A percentile compares a stretch with the other conserved stretches of the same genome.
Conservation (phyloP, 306 rosid species). For the Castanopsis chinensis region DNA sequence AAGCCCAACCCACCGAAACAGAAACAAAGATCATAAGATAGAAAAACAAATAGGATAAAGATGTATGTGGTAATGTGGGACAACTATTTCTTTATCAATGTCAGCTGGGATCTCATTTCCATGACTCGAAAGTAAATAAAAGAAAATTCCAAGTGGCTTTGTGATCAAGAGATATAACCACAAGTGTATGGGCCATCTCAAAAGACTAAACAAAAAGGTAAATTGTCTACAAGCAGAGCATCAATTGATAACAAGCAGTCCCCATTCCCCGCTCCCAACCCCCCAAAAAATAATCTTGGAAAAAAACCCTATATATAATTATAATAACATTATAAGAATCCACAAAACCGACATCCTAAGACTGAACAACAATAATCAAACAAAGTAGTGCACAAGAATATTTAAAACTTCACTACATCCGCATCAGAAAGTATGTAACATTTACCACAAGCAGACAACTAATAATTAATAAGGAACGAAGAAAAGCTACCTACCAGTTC, state of each 20-base stretch:
- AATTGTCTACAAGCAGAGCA: background rate
- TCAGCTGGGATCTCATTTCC: background rate
- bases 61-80: background rate
- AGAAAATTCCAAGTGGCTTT: background rate
- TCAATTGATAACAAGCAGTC: background rate
- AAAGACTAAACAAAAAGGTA: background rate
- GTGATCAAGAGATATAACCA: background rate
- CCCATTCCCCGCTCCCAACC: background rate
- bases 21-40: background rate
- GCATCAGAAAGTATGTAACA: background rate
- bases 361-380: background rate
- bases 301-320: background rate
- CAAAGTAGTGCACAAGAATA: background rate
- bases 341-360: background rate
- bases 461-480: background rate
- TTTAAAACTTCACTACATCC: background rate
- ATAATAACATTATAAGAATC: background rate
- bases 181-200: background rate
- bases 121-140: background rate
- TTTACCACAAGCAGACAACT: background rate
- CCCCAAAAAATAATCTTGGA: background rate
- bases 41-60: background rate
- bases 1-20: background rate
- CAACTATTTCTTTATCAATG: background rate
- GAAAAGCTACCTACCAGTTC: conserved; percentile 68